Evolutionary conservation across 2,329 filamentous ascomycete species (phyloP), one percentile per base, ranked within the genome.

Genomic region (Emericellopsis cladophorae): DNA sequence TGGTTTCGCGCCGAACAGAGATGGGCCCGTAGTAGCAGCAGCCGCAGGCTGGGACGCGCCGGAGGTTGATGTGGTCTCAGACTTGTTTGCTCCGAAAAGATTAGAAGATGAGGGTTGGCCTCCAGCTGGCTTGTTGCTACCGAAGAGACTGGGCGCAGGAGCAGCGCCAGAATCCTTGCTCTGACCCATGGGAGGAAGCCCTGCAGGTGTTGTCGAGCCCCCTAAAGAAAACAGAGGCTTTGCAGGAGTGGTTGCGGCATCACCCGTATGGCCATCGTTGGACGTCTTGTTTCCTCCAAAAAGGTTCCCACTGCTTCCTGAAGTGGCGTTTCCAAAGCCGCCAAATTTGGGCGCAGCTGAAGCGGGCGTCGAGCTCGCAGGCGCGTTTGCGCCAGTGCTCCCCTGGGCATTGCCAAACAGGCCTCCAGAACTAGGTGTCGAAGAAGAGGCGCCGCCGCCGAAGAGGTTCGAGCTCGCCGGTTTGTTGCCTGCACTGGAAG

Each of bases 121-220:
- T 7, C 49, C 48, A 11, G 53, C 49, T 31, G 55, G 43, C 44
- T 62, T 58, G 23, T 42, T 40, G 31, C 48, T 46, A 41, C 59
- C 62, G 5, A 60, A 51, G 1, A 29, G 12, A 12, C 26, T 29
- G 8, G 26, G 26, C 4, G 26, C 6, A 29, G 26, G 26, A 3
- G 26, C 26, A 29, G 26, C 26, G 9, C 9, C 8, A 12, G 26
- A 29, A 7, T 29, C 26, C 26, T 29, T 29, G 12, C 12, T 29
- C 26, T 29, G 26, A 12, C 26, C 26, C 26, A 29, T 29, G 26
- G 71, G 70, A 42, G 72, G 72, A n/a, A 67, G 65, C 31, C 72
- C 72, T 18, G 72, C 71, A 14, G 72, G 71, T 31, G 72, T 75
- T 3, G 71, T 75, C 15, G 72, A 75, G 41, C 62, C 40, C 6